Base-by-base conservation (phyloP, 148 eudicot species). In the Fallopia convolvulus region DNA sequence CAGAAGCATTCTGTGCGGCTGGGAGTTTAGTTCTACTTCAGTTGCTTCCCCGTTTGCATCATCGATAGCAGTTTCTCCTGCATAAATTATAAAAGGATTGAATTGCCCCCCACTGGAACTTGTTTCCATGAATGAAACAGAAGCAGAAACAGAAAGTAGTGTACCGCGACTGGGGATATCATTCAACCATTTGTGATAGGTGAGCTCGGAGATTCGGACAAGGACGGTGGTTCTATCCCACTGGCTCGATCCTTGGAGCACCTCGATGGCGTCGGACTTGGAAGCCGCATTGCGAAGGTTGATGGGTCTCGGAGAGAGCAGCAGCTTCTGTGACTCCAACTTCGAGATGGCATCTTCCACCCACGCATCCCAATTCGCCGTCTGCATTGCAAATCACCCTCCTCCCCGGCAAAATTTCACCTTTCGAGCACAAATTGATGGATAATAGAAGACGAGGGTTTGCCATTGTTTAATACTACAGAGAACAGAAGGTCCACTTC, bases 241-340 rank as follows among this genome's bases (percentile, higher is more conserved):
- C 76, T 89, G 77, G 4, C 83, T 89, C 82, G 90, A 86, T 50
- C 81, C 82, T 40, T 89, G 94, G 77, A 90, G 90, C 84, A 84
- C 86, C 78, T 90, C 78, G 74, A 83, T 83, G 4, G 23, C 90
- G 61, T 84, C 77, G 2, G 32, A 74, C 44, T 76, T 30, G 6
- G 85, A 41, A 39, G 49, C n/a, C 20, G 17, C 56, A 63, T 33
- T 77, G 23, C 84, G 49, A 49, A 84, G 86, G 79, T 87, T 85
- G 83, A 94, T 90, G 86, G 98, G 98, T 81, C 92, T 86, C 10
- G 92, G 88, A 75, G 94, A 94, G 23, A 94, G 91, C 6, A 90
- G 81, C 39, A 92, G 75, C 78, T 94, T 90, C 76, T 81, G 70
- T 53, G 92, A 87, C 20, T 94, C 87, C 72, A 94, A 84, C 78